Base-by-base conservation (phyloP, 164 flowering plant genomes). In the Buxus sempervirens region DNA sequence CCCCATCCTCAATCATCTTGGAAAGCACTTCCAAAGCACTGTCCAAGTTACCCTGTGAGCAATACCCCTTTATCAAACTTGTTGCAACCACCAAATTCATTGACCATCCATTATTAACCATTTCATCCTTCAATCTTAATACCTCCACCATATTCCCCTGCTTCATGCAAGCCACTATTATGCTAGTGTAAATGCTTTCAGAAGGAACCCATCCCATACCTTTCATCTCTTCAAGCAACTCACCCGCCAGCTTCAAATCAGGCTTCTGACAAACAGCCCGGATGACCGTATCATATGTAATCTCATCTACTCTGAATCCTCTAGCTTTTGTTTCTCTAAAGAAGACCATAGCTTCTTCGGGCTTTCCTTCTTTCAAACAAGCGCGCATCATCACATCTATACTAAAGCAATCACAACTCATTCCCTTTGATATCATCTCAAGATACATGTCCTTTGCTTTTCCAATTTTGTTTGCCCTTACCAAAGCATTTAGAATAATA, bases 171-270 rank as follows among this genome's bases (percentile, higher is more conserved):
- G 87, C 90, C 42, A 61, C 82, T 54, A 92, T 85, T 12, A 82
- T 76, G 58, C 66, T 25, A 0, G 85, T 72, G 71, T 54, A 92
- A 0, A 87, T 74, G 26, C 58, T 66, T 70, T 81, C 82, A 16
- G 81, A 76, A 15, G 94, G 93, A 75, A 81, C 62, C 84, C 73
- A 82, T 0, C 87, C 85, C 81, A n/a, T 79, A 25, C 64, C 75
- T 68, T 82, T 87, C 91, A 90, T 90, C 78, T 93, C 96, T 73
- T 69, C 73, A 83, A 93, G 77, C 82, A 88, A 69, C 55, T 57
- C 72, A 60, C 63, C 76, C 7, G 93, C 91, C 49, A 53, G 54
- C 63, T 13, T 51, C 14, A 74, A 73, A 73, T 89, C 67, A 4
- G 79, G 80, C 63, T 64, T 77, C 82, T 63, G 70, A 68, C 93